phyloP scores from a whole-genome alignment of 768 basidiomycete genomes.

The Cyathus striatus region DNA sequence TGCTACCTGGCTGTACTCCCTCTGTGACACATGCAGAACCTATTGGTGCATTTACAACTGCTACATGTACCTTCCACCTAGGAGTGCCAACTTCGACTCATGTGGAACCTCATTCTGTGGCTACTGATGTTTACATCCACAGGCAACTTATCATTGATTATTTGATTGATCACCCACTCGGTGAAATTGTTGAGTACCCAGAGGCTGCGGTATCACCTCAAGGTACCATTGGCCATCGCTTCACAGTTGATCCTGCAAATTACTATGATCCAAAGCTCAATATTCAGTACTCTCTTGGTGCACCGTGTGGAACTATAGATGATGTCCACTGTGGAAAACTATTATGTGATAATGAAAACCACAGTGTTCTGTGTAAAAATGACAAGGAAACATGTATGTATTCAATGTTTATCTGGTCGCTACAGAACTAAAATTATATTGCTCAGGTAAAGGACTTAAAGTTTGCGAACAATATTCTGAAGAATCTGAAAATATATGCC shows the following conservation, averaged over 20 bases:
- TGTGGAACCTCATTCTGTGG: too few species aligned
- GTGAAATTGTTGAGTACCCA: too few species aligned
- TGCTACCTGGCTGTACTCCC: too few species aligned
- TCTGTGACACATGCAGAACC: too few species aligned
- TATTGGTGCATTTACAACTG: too few species aligned
- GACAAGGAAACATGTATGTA: neutral
- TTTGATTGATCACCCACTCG: constrained; percentile 1
- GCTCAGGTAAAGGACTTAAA: constrained; percentile 5
- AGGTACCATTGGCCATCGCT: constrained; percentile 1
- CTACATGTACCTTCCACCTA: too few species aligned
- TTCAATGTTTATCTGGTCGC: neutral
- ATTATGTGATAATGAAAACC: neutral
- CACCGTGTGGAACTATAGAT: neutral
- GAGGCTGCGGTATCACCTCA: neutral
- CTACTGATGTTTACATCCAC: too few species aligned
- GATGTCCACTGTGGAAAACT: neutral
- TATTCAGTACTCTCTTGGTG: too few species aligned
- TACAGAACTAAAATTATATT: neutral
- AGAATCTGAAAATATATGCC: neutral
- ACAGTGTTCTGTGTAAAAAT: neutral
- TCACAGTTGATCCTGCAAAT: neutral
- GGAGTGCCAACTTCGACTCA: too few species aligned
- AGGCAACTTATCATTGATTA: too few species aligned
- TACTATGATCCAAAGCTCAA: constrained; percentile 1
- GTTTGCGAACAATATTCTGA: constrained; percentile 3